phyloP scores from a whole-genome alignment of 1,139 yeast genomes.

The Insectozyma bohioensis region DNA sequence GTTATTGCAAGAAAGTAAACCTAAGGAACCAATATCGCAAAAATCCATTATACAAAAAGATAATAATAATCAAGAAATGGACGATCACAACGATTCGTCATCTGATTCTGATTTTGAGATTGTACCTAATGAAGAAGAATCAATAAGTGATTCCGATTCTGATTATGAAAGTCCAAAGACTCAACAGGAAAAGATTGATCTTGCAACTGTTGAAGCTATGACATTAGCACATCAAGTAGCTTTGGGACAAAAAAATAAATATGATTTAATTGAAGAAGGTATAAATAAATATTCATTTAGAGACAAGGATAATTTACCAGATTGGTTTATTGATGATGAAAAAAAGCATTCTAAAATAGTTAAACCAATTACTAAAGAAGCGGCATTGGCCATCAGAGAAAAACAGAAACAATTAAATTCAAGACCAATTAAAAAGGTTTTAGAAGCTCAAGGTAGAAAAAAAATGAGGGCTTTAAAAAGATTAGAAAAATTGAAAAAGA shows the following conservation, averaged over 20 bases:
- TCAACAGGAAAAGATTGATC: conserved; percentile 66
- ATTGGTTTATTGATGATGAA: conserved; percentile 95
- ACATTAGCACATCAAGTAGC: conserved; percentile 96
- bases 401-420: conserved; percentile 90
- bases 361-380: conserved; percentile 95
- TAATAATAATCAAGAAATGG: not conserved
- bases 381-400: conserved; percentile 87
- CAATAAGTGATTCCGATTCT: conserved; percentile 44
- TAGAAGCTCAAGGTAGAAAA: conserved; percentile 97
- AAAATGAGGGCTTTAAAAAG: conserved; percentile 89
- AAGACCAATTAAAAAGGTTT: conserved; percentile 95
- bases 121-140: conserved; percentile 45
- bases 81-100: too few relatives aligned
- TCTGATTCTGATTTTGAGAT: conserved; percentile 53
- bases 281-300: conserved; percentile 90
- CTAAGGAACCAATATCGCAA: conserved; percentile 8
- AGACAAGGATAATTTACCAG: conserved; percentile 87
- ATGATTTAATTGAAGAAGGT: conserved; percentile 86
- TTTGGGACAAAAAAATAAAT: conserved; percentile 77
- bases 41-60: not conserved
- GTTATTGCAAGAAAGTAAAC: conserved; percentile 29
- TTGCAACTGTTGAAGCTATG: conserved; percentile 96
- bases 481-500: conserved; percentile 88
- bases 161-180: conserved; percentile 46
- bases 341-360: conserved; percentile 77